Evolutionary conservation across 306 rosid genomes (phyloP), one percentile per base, ranked within the genome.

Genomic region (Mucuna pruriens): DNA sequence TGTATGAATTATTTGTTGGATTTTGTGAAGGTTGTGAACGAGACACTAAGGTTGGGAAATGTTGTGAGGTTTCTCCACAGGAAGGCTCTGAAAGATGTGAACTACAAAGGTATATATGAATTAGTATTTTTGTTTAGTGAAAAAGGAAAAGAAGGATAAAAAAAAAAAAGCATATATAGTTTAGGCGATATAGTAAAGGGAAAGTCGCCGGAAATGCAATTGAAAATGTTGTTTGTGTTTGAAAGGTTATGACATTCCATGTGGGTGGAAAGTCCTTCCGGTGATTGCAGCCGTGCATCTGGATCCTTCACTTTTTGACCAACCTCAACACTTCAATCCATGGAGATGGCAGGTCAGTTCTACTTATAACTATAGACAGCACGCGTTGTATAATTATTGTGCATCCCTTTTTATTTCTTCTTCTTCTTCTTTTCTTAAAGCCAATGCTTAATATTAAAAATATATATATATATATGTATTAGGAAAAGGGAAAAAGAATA

Each of bases 231-330:
- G 74, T 82, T 58, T 61, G 74, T 71, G 66, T 54, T 82, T 71
- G 77, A 81, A 93, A 96, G 98, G 98, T 48, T 96, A 93, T 85
- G 97, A 93, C 88, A 93, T 96, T 91, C 99, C 99, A 87, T 83
- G 97, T 89, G 99, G 99, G 51, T 96, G 99, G 99, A 93, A 96
- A 96, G 98, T 96, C 87, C 99, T 96, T 52, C 99, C 99, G 75
- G 99, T 96, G 46, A 91, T 96, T 67, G 86, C 98, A 84, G 98
- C 99, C 68, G 92, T 84, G 90, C 99, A 96, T 90, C 76, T 96
- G 89, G 98, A 96, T 89, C 89, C 99, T 84, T 79, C 76, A 62
- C 92, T 87, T 89, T 96, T 90, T 89, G 97, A 93, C 92, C 91
- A 96, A 58, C 99, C 99, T 86, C 97, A 92, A 65, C 91, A 85